A percentile compares a stretch with the other conserved stretches of the same genome.
Evolutionary conservation across 441 rosid genomes (phyloP).

Genomic region (Erodium texanum): DNA sequence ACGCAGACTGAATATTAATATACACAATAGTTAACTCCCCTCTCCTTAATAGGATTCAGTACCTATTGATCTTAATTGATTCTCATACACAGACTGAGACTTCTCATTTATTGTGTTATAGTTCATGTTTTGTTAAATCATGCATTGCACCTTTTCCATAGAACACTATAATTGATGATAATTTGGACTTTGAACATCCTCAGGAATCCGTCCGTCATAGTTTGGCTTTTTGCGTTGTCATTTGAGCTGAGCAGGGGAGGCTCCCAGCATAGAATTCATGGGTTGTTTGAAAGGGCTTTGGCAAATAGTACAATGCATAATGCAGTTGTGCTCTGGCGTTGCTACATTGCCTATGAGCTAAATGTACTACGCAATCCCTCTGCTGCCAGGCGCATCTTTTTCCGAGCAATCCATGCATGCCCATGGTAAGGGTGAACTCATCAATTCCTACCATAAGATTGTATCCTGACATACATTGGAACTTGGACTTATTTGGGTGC

Average conservation of each 20-base stretch:
- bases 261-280: constrained; percentile 65
- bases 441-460: neutral
- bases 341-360: constrained; percentile 74
- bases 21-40: too few species aligned
- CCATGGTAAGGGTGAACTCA: constrained; percentile 54
- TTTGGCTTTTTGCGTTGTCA: constrained; percentile 74
- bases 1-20: too few species aligned
- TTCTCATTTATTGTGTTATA: neutral
- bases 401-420: constrained; percentile 89
- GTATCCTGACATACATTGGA: neutral
- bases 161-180: neutral
- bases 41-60: too few species aligned
- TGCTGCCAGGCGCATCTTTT: constrained; percentile 68
- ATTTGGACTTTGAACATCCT: constrained; percentile 10
- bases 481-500: neutral
- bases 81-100: too few species aligned
- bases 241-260: constrained; percentile 71
- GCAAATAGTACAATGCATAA: constrained; percentile 43
- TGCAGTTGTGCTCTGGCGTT: constrained; percentile 76
- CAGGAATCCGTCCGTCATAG: constrained; percentile 69
- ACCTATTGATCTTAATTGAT: too few species aligned
- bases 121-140: neutral
- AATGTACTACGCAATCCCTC: constrained; percentile 45
- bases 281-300: constrained; percentile 83
- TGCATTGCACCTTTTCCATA: neutral